Evolutionary conservation across 305 asterid species (phyloP).

Genomic region (Nicotiana rustica): DNA sequence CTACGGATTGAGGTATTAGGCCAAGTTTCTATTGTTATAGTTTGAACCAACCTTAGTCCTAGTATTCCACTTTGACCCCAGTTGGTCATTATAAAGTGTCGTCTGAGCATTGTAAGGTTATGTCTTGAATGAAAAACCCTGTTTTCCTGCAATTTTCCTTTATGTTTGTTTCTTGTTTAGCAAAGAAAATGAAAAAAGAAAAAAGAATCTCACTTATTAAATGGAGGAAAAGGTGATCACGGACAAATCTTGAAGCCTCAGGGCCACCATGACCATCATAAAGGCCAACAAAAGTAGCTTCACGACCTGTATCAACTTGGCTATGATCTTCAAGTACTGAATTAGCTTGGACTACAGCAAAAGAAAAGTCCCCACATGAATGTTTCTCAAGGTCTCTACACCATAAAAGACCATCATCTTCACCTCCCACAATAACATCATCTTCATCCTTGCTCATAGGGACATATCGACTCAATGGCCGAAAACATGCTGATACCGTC

Average conservation of each 20-base stretch:
- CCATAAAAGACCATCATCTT: conserved; percentile 68
- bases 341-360: conserved; percentile 79
- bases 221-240: conserved; percentile 64
- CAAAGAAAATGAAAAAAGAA: neutral
- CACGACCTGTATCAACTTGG: conserved; percentile 69
- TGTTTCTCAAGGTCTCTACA: conserved; percentile 77
- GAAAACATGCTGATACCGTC: conserved; percentile 58
- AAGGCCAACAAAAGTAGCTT: conserved; percentile 73
- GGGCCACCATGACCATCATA: conserved; percentile 91
- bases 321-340: conserved; percentile 74
- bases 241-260: conserved; percentile 64
- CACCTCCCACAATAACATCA: conserved; percentile 45
- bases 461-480: conserved; percentile 71
- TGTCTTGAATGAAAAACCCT: too few relatives aligned
- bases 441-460: conserved; percentile 71
- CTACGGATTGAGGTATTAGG: too few relatives aligned
- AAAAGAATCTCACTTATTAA: conserved; percentile 52
- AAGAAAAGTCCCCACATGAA: conserved; percentile 72
- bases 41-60: too few relatives aligned
- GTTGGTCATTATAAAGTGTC: too few relatives aligned
- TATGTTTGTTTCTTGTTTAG: neutral
- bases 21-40: too few relatives aligned
- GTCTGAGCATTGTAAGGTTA: too few relatives aligned
- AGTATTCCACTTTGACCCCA: too few relatives aligned
- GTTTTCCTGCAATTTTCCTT: too few relatives aligned